phyloP scores from a whole-genome alignment of 176 grass and related monocot species.

The Chloris gayana region DNA sequence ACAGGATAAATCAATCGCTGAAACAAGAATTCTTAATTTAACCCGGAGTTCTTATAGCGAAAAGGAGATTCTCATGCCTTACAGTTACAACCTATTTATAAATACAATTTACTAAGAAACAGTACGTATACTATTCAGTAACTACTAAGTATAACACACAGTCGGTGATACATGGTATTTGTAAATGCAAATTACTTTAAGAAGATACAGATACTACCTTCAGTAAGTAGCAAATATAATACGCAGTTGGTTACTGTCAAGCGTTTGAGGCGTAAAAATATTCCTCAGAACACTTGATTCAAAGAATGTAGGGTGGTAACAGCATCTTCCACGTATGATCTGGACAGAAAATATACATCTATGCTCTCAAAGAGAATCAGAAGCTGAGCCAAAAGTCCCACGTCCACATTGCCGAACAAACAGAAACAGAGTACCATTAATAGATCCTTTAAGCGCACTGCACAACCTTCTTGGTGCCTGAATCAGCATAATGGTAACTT shows the following conservation, averaged over 20 bases:
- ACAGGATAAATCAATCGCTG: conserved; percentile 16
- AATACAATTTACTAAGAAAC: conserved; percentile 28
- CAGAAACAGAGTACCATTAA: conserved; percentile 72
- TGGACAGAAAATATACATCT: conserved; percentile 51
- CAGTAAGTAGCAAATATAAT: conserved; percentile 42
- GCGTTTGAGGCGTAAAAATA: conserved; percentile 46
- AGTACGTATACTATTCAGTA: conserved; percentile 53
- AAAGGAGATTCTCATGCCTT: conserved; percentile 17
- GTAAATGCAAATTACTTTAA: conserved; percentile 34
- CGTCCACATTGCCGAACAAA: conserved; percentile 74
- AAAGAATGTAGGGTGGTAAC: conserved; percentile 58
- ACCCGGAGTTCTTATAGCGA: conserved; percentile 24
- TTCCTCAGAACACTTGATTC: conserved; percentile 38
- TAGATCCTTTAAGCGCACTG: conserved; percentile 59
- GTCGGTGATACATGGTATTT: conserved; percentile 33
- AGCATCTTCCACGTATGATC: conserved; percentile 49
- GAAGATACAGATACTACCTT: conserved; percentile 62
- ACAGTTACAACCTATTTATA: conserved; percentile 26
- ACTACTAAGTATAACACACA: conserved; percentile 46
- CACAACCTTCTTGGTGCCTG: conserved; percentile 93
- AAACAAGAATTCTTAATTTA: conserved; percentile 22
- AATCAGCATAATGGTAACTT: conserved; percentile 43
- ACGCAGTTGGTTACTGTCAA: conserved; percentile 45
- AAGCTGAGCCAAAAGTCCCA: conserved; percentile 78
- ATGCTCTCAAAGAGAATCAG: conserved; percentile 73